Conservation (phyloP, 345 rosid genomes). For the Psidium friedrichsthalianum region DNA sequence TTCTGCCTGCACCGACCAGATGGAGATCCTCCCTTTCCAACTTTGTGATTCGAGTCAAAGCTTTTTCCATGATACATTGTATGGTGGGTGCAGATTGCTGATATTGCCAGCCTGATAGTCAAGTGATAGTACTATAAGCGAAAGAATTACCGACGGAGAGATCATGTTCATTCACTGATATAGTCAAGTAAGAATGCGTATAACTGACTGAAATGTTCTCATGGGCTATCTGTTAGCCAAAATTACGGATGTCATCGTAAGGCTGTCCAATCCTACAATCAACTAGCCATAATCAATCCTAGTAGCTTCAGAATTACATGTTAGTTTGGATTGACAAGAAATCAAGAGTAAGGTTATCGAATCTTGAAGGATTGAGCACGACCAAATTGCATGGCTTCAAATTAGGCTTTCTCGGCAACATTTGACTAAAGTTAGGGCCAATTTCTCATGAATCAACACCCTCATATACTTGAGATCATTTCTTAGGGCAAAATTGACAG, state of each 20-base stretch:
- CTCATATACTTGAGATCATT: neutral
- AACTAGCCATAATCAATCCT: neutral
- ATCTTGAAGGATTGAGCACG: neutral
- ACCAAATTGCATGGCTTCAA: neutral
- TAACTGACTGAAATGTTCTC: neutral
- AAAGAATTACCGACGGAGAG: neutral
- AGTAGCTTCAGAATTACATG: neutral
- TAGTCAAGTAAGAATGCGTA: neutral
- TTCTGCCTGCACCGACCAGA: constrained; percentile 81
- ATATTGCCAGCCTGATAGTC: constrained; percentile 75
- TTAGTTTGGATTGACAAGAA: neutral
- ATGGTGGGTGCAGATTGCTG: constrained; percentile 80
- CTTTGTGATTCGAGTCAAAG: constrained; percentile 55
- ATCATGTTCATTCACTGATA: neutral
- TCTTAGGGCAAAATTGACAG: neutral
- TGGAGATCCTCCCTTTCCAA: constrained; percentile 52
- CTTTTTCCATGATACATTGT: constrained; percentile 64
- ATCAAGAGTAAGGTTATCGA: neutral
- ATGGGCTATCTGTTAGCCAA: neutral
- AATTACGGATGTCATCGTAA: neutral
- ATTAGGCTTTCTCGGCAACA: neutral
- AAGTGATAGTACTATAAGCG: neutral
- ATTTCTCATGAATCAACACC: neutral
- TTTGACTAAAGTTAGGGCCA: neutral
- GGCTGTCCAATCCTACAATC: neutral